Base-by-base conservation (phyloP, 208 protist genomes). In the Acanthamoeba healyi region DNA sequence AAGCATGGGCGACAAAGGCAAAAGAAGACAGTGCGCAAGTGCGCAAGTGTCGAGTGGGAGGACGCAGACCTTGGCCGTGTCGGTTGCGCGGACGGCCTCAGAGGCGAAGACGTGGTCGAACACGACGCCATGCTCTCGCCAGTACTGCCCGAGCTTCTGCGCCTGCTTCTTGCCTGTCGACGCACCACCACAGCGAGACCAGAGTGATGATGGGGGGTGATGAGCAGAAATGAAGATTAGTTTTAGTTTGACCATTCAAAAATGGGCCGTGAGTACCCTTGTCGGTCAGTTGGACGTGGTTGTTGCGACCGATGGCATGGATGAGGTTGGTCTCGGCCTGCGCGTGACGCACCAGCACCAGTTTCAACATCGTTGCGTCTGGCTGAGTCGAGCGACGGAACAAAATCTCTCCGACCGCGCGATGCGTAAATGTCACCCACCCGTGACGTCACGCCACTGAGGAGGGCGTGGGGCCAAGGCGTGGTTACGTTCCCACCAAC, bases 81-180 rank as follows among this genome's bases (percentile, higher is more conserved):
- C 79, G 32, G n/a, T 36, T 3, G 79, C 79, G 24, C 79, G 79
- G 34, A 87, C 79, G 79, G 79, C 79, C 79, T 63, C 79, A 32
- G 79, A 87, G 36, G 79, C 79, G 34, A 87, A 87, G 44, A 87
- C 44, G 40, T 87, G 49, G 79, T 87, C 79, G 32, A 87, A 87
- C 32, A 61, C 79, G 0, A 87, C 36, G 1, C 6, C 49, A 42
- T 87, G 79, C n/a, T 87, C 32, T n/a, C 49, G 42, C 46, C 42
- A 87, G 29, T 87, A 87, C 15, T 87, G 42, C 6, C 79, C 79
- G 4, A 87, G 79, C 44, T 87, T 87, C n/a, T 10, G 42, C 26
- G 79, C 79, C 36, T 87, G 79, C 49, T 87, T 44, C 38, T 61
- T 34, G 22, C 74, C 74, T 84, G 38, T 61, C 49, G 0, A 10